phyloP scores from a whole-genome alignment of 257 asterid species.

The Nicotiana attenuata region DNA sequence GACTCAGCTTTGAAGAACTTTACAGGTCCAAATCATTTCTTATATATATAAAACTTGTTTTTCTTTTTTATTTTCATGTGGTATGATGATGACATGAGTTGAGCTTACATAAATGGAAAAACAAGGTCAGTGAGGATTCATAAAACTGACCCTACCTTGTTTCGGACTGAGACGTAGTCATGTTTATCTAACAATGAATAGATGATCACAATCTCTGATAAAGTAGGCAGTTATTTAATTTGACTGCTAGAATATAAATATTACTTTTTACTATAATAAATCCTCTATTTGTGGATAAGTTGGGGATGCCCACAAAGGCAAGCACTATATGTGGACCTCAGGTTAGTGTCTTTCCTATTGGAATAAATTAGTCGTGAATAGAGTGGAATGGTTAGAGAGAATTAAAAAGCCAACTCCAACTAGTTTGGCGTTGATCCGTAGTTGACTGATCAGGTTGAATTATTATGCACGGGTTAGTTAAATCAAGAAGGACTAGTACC shows the following conservation, averaged over 20 bases:
- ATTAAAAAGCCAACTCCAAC: neutral
- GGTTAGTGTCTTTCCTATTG: neutral
- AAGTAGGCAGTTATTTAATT: neutral
- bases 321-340: neutral
- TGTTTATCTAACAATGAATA: too few relatives aligned
- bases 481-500: neutral
- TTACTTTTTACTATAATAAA: neutral
- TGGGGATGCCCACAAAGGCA: neutral
- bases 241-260: neutral
- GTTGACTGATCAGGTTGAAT: neutral
- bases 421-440: neutral
- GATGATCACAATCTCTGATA: neutral
- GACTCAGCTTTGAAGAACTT: slow-evolving; percentile 82
- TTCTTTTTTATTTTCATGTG: neutral
- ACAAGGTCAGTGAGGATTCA: too few relatives aligned
- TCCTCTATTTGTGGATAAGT: neutral
- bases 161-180: too few relatives aligned
- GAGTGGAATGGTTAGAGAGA: neutral
- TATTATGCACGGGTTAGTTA: neutral
- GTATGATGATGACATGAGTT: neutral
- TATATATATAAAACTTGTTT: neutral
- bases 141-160: too few relatives aligned
- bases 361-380: neutral
- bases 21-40: slow-evolving; percentile 48
- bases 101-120: too few relatives aligned